phyloP scores from a whole-genome alignment of 2,329 filamentous ascomycete species.

The Pseudogymnoascus sp. region DNA sequence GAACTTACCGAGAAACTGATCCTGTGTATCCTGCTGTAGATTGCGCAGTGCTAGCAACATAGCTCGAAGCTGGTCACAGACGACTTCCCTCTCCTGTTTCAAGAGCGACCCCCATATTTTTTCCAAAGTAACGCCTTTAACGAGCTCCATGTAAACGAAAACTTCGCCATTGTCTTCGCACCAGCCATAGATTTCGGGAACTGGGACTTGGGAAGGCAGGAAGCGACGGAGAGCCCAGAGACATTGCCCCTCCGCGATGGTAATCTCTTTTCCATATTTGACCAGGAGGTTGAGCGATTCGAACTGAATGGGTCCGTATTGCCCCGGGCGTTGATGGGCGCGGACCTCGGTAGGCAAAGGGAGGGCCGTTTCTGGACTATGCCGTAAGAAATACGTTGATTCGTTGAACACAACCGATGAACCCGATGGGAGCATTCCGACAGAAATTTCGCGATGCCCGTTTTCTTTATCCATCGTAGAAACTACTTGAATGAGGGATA shows the following conservation, averaged over 20 bases:
- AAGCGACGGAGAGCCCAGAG: conserved; percentile 24
- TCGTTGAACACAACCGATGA: background rate
- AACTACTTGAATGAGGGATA: background rate
- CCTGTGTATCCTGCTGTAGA: conserved; percentile 11
- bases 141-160: conserved; percentile 24
- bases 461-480: background rate
- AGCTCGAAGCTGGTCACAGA: conserved; percentile 18
- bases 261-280: conserved; percentile 25
- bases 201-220: conserved; percentile 24
- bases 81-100: conserved; percentile 8
- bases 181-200: conserved; percentile 32
- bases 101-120: conserved; percentile 14
- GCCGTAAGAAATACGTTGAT: background rate
- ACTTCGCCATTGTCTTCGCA: conserved; percentile 19
- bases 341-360: conserved; percentile 3
- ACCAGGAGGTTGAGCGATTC: conserved; percentile 26
- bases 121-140: conserved; percentile 17
- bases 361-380: background rate
- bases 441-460: background rate
- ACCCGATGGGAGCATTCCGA: background rate
- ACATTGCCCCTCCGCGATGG: conserved; percentile 25
- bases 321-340: conserved; percentile 9
- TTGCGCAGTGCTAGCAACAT: conserved; percentile 15
- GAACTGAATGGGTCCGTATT: conserved; percentile 22
- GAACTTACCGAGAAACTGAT: conserved; percentile 13